Evolutionary conservation across 495 filamentous ascomycete species (phyloP), one percentile per base, ranked within the genome.

Genomic region (Jackrogersella minutella): DNA sequence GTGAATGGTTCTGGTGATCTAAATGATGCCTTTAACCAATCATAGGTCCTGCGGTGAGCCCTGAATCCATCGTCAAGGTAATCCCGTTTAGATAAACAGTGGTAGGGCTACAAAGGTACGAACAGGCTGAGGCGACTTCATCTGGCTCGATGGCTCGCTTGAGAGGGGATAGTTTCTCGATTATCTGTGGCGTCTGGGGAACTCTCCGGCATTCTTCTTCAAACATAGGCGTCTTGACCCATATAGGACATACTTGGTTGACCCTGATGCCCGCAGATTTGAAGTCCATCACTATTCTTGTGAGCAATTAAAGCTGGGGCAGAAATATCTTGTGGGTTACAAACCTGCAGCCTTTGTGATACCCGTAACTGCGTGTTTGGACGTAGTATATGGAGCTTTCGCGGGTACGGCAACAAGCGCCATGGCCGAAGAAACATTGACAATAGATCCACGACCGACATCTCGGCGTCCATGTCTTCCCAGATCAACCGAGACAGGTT

Each of bases 171-270:
- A 67, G 10, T 13, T 30, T 34, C 33, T 66, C 53, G 17, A 67
- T 31, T 0, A 67, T 10, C 43, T 50, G 33, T 1, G 40, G 52
- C 17, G 37, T 50, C 37, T 67, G 37, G 2, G 63, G 63, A 10
- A 56, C 26, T 43, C 63, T 62, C 9, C 39, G n/a, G 24, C 51
- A 60, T 24, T 71, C 68, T 26, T 71, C 68, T 16, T 77, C 74
- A 5, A 78, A 73, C 67, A 84, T 77, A 3, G 78, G 77, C 0
- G 80, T 82, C 6, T 71, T 51, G 4, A 81, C 73, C 72, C 79
- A 83, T 0, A 73, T 69, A 0, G 73, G 69, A n/a, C 59, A 71
- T 16, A 76, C 58, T 31, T 69, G 63, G 24, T 76, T 74, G 7
- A 44, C 26, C 10, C 68, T 58, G 22, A 74, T 76, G 14, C 56